Evolutionary conservation across 768 basidiomycete genomes (phyloP), one percentile per base, ranked within the genome.

Genomic region (Phylloporus scabripes): DNA sequence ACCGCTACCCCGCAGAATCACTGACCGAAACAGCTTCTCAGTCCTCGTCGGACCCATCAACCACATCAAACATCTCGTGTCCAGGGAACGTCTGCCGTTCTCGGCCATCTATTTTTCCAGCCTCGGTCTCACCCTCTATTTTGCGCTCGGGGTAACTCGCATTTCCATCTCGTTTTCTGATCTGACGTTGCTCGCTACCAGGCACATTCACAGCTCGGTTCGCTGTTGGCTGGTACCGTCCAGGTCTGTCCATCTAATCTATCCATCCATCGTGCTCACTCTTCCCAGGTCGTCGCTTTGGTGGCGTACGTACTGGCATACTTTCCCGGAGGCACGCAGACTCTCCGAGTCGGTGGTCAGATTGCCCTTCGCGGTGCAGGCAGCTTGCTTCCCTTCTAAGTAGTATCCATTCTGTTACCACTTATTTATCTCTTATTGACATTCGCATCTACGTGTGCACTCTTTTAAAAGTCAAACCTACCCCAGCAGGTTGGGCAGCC

Each of bases 281-380:
- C 12, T 20, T 2, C 18, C 7, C 60, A 91, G 80, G 81, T 96
- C 34, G 71, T 88, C 38, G 83, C 94, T 2, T 80, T 99, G 15
- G 74, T 96, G 12, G 77, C 87, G 12, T 99, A 99, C 63, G 77
- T 98, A 7, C 75, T 92, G 15, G 93, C 93, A 0, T 98, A 97
- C 71, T 98, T 99, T 70, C 96, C 96, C 17, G 93, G 90, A 9
- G 95, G 86, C 24, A 77, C 76, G 24, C 83, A 85, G 57, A 92
- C 91, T 1, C 73, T 92, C 18, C 80, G 85, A 18, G 77, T 92
- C 60, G 92, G 91, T 6, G 81, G 82, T 29, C 82, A 84, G 47
- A 74, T 92, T 56, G 87, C 89, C 1, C 70, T 96, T 18, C 83
- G 92, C 32, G 87, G 94, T 7, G 92, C 91, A 38, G 80, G 87